Percentiles rank a stretch among this genome's conserved stretches.
Conservation (phyloP, 2,329 filamentous ascomycete species). For the Alternaria burnsii region DNA sequence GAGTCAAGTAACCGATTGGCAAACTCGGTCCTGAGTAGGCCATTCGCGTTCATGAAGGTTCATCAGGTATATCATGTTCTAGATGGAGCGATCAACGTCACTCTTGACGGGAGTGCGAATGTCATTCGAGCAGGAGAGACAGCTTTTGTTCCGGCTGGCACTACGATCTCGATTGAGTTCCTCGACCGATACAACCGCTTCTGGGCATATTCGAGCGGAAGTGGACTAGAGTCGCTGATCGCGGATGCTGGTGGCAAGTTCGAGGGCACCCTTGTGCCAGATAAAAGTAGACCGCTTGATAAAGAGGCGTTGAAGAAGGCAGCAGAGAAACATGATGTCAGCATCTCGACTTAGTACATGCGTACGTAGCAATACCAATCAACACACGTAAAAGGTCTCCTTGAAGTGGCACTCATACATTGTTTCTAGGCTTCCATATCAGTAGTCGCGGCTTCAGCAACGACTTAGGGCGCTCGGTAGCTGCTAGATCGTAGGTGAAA, state of each 20-base stretch:
- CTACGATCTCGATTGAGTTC: not conserved
- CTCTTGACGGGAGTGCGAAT: no score
- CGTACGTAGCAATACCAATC: not conserved
- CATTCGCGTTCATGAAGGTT: no score
- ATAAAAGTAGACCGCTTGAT: not conserved
- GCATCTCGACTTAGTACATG: not conserved
- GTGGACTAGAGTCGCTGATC: not conserved
- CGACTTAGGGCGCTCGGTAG: no score
- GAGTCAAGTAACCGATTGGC: no score
- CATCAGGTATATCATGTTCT: no score
- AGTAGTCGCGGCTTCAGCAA: no score
- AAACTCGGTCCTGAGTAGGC: no score
- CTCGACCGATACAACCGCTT: not conserved
- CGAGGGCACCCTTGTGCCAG: not conserved
- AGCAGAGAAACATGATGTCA: not conserved
- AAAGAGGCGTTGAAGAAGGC: not conserved
- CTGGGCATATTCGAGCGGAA: not conserved
- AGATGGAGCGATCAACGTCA: no score
- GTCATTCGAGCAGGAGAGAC: no score
- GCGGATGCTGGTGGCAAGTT: not conserved
- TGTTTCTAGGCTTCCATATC: not conserved
- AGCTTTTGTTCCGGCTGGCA: not conserved
- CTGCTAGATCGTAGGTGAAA: no score
- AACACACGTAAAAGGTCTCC: not conserved
- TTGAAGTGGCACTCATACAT: not conserved